Evolutionary conservation across 768 basidiomycete species (phyloP).

Genomic region (Gymnopilus dilepis): DNA sequence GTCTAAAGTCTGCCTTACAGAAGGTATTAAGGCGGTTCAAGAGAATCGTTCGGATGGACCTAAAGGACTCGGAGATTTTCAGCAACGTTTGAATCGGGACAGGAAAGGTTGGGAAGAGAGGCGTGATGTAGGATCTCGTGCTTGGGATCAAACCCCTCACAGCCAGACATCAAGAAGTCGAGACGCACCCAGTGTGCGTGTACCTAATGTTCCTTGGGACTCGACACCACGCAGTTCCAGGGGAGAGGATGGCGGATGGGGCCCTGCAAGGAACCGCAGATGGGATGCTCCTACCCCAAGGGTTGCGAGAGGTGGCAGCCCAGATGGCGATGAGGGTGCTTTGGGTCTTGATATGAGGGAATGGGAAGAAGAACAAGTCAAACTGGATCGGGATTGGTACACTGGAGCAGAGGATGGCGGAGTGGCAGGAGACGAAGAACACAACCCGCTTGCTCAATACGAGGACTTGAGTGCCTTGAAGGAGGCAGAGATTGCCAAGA

Average conservation of each 20-base stretch:
- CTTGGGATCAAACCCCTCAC: conserved; percentile 69
- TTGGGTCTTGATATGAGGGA: conserved; percentile 78
- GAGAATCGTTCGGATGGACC: conserved; percentile 62
- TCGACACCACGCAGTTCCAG: conserved; percentile 77
- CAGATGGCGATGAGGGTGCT: conserved; percentile 68
- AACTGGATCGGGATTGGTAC: conserved; percentile 96
- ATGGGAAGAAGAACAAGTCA: conserved; percentile 97
- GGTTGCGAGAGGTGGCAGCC: conserved; percentile 65
- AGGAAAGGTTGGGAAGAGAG: conserved; percentile 53
- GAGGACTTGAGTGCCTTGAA: conserved; percentile 79
- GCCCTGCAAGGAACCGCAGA: conserved; percentile 52
- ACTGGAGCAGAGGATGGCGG: conserved; percentile 88
- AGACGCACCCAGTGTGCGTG: conserved; percentile 83
- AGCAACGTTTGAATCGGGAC: conserved; percentile 88
- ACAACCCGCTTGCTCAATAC: conserved; percentile 92
- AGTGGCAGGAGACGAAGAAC: conserved; percentile 87
- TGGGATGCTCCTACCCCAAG: conserved; percentile 92
- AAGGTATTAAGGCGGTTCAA: conserved; percentile 71
- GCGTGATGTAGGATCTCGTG: conserved; percentile 38
- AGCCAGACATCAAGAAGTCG: conserved; percentile 48
- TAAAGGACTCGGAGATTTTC: conserved; percentile 90
- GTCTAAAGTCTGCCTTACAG: conserved; percentile 39
- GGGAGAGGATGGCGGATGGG: conserved; percentile 68
- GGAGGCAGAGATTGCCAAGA: conserved; percentile 76
- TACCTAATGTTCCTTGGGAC: conserved; percentile 94